Evolutionary conservation across 768 basidiomycete genomes (phyloP).

Genomic region (Naganishia vishniacii): DNA sequence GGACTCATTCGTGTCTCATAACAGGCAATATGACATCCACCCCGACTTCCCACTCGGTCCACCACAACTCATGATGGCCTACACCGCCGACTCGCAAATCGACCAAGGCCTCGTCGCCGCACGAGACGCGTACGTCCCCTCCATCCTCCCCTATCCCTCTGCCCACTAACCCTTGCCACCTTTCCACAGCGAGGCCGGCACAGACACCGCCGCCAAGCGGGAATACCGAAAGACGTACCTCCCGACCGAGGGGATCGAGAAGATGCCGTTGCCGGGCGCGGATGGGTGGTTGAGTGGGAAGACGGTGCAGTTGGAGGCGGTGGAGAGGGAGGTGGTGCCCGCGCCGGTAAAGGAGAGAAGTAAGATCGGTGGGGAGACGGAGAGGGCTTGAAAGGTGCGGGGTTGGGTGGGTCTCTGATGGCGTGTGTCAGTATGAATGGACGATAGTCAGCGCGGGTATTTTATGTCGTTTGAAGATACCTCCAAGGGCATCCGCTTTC

Average conservation of each 20-base stretch:
- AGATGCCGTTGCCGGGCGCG: slow-evolving; percentile 36
- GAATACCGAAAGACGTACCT: slow-evolving; percentile 50
- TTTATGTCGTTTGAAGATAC: too few relatives aligned
- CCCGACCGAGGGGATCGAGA: slow-evolving; percentile 48
- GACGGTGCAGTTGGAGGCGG: slow-evolving; percentile 47
- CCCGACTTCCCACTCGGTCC: slow-evolving; percentile 53
- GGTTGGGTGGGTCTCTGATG: background rate
- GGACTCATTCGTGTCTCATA: too few relatives aligned
- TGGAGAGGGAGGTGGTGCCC: slow-evolving; percentile 31
- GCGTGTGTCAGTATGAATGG: too few relatives aligned
- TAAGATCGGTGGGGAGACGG: slow-evolving; percentile 2
- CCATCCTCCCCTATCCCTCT: background rate
- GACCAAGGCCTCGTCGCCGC: slow-evolving; percentile 43
- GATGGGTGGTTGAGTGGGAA: slow-evolving; percentile 52
- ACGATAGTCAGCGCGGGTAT: too few relatives aligned
- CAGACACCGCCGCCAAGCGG: slow-evolving; percentile 49
- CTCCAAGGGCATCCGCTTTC: too few relatives aligned
- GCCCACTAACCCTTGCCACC: background rate
- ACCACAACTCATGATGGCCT: slow-evolving; percentile 54
- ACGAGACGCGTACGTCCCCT: slow-evolving; percentile 43
- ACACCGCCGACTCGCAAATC: slow-evolving; percentile 50
- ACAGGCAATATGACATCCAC: slow-evolving; percentile 48
- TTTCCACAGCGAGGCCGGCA: slow-evolving; percentile 39
- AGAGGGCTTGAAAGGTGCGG: background rate
- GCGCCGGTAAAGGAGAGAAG: background rate